Evolutionary conservation across 2,329 filamentous ascomycete species (phyloP).

Genomic region (Fusarium sp.): DNA sequence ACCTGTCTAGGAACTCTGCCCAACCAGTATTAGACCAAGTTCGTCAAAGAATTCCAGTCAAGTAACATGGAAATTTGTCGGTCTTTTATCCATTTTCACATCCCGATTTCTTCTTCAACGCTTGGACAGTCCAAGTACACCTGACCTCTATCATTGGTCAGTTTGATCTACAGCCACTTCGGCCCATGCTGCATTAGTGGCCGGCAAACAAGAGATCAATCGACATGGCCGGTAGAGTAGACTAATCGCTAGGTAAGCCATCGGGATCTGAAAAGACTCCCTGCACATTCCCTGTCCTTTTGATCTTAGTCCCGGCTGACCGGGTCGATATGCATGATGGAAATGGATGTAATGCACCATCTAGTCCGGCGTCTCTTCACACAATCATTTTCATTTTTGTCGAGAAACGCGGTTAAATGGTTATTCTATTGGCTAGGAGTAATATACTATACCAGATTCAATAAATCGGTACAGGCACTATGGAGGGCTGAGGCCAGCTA

Average conservation of each 20-base stretch:
- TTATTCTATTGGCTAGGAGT: not conserved
- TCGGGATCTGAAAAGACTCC: not conserved
- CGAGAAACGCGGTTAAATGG: too few relatives aligned
- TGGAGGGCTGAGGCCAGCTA: too few relatives aligned
- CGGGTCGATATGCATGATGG: not conserved
- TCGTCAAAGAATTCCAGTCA: not conserved
- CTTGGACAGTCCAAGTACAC: not conserved
- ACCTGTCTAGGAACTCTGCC: not conserved
- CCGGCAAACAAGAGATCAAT: not conserved
- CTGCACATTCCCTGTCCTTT: not conserved
- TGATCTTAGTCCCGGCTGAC: not conserved
- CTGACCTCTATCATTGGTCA: not conserved
- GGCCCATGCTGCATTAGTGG: not conserved
- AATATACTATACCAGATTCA: too few relatives aligned
- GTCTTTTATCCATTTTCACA: not conserved
- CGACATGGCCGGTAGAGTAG: not conserved
- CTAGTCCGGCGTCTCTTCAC: too few relatives aligned
- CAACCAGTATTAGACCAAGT: not conserved
- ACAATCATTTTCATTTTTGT: too few relatives aligned
- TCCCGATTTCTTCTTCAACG: not conserved
- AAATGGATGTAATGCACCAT: not conserved
- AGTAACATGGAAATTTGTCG: not conserved
- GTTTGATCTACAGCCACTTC: not conserved
- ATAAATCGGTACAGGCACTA: too few relatives aligned
- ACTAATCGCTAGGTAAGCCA: too few relatives aligned